Evolutionary conservation across 257 asterid species (phyloP).

Genomic region (Coffea canephora): DNA sequence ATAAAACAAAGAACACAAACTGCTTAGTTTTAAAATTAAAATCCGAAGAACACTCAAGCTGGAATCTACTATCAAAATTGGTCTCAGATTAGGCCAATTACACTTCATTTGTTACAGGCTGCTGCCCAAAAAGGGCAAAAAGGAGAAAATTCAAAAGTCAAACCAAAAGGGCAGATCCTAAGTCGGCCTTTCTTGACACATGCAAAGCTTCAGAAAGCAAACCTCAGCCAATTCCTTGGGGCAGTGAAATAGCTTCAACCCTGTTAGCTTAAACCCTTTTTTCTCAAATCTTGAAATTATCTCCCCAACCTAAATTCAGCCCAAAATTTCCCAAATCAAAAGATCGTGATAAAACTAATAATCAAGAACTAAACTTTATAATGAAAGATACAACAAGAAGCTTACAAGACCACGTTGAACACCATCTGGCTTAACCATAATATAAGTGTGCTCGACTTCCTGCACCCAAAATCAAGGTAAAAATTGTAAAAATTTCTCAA

Average conservation of each 20-base stretch:
- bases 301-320: constrained; percentile 64
- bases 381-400: not conserved
- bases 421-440: constrained; percentile 98
- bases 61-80: not conserved
- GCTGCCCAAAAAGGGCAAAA: not conserved
- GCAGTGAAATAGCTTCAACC: constrained; percentile 79
- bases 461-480: constrained; percentile 20
- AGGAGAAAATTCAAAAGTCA: not conserved
- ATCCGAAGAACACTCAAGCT: not conserved
- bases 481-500: not conserved
- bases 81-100: not conserved
- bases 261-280: constrained; percentile 86
- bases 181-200: not conserved
- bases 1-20: not conserved
- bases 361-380: not conserved
- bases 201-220: constrained; percentile 19
- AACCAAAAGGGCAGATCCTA: not conserved
- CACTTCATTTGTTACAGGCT: not conserved
- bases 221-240: constrained; percentile 89
- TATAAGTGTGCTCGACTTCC: constrained; percentile 79
- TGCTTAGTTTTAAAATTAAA: not conserved
- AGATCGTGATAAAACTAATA: not conserved
- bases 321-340: not conserved
- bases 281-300: constrained; percentile 90
- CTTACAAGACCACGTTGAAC: constrained; percentile 92